Conservation (phyloP, 495 filamentous ascomycete genomes). For the Schizothecium vesticola region DNA sequence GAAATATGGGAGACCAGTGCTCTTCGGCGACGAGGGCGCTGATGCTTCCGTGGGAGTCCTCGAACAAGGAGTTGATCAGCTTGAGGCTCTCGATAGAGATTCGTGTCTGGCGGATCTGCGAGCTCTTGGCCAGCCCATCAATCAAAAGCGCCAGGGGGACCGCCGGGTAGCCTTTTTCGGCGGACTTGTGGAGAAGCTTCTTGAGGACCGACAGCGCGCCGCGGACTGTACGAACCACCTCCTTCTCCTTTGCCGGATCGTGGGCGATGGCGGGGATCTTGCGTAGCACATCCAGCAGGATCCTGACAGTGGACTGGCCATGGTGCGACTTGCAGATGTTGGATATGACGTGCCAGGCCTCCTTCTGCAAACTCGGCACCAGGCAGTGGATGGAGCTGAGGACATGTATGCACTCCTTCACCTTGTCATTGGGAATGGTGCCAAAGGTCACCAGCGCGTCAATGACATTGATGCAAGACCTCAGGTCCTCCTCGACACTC, state of each 20-base stretch:
- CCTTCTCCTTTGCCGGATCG: slow-evolving; percentile 50
- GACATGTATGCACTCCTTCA: slow-evolving; percentile 67
- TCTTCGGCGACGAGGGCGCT: slow-evolving; percentile 46
- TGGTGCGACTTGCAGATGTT: slow-evolving; percentile 77
- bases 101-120: slow-evolving; percentile 47
- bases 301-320: slow-evolving; percentile 61
- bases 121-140: slow-evolving; percentile 54
- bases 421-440: slow-evolving; percentile 61
- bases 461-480: slow-evolving; percentile 68
- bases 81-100: slow-evolving; percentile 52
- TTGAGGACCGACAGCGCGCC: slow-evolving; percentile 65
- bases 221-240: slow-evolving; percentile 50
- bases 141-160: slow-evolving; percentile 53
- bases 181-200: slow-evolving; percentile 55
- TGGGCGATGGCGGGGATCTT: slow-evolving; percentile 40
- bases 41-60: slow-evolving; percentile 34
- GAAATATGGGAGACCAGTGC: slow-evolving; percentile 49
- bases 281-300: slow-evolving; percentile 58
- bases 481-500: slow-evolving; percentile 65
- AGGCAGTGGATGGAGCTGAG: slow-evolving; percentile 78
- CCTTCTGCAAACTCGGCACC: slow-evolving; percentile 60
- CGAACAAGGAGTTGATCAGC: slow-evolving; percentile 47
- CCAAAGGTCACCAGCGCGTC: slow-evolving; percentile 76
- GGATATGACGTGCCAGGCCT: slow-evolving; percentile 68
- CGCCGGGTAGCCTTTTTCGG: slow-evolving; percentile 57